Base-by-base conservation (phyloP, 345 rosid genomes). In the Gossypium australe region DNA sequence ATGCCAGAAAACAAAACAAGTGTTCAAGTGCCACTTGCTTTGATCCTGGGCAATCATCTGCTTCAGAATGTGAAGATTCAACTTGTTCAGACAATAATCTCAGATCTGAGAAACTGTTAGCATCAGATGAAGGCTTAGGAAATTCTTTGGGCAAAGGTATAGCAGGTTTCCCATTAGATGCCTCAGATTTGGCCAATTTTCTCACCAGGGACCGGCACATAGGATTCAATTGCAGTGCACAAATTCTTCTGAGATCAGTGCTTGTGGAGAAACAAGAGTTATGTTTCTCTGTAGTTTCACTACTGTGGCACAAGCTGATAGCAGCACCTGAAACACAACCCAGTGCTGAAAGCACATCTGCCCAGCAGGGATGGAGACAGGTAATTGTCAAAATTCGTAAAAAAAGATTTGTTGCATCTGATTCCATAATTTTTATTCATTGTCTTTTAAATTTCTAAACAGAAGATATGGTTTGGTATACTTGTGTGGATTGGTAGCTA, bases 351-450 rank as follows among this genome's bases (percentile, higher is more conserved):
- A 90, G 98, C 86, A 92, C 97, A 70, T 94, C 98, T 52, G 97
- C 98, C 45, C 98, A 88, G 13, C 98, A 94, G 84, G 98, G 98
- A 81, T 94, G 98, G 97, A 86, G 94, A 90, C 98, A 94, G 97
- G 98, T 94, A 82, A 69, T 45, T 60, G 13, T 5, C n/a, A 27
- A 13, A 27, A 13, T 60, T 27, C 2, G 16, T 2, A 9, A 25
- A 27, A 25, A 34, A 13, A 60, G 41, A 34, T 34, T 1, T 5
- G 41, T 34, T 34, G 7, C 5, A 34, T 34, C 7, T 34, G 41
- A 34, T 34, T 34, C 7, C 41, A 34, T 34, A 34, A 34, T 34
- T 34, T 34, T 34, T 34, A 34, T 34, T 34, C 41, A 34, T 34
- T 34, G 41, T 34, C 7, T 34, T 34, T 5, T 34, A 34, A 34